Percentiles rank a stretch among this genome's conserved stretches.
phyloP scores from a whole-genome alignment of 495 filamentous ascomycete species.

The Hypomontagnella submonticulosa region DNA sequence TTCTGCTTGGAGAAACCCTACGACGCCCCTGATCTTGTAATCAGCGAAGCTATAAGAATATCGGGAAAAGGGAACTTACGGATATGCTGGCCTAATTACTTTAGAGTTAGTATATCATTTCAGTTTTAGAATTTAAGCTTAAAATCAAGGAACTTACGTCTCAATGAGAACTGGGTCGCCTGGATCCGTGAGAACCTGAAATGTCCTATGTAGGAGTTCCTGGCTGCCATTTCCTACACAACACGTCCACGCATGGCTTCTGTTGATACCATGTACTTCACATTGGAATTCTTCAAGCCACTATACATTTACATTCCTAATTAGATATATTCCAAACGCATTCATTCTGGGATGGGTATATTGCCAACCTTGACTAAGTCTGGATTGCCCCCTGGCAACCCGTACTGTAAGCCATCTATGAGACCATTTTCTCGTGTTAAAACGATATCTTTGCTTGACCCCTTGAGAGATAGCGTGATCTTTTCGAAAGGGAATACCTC shows the following conservation, averaged over 20 bases:
- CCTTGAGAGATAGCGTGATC: conserved; percentile 8
- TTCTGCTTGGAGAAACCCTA: conserved; percentile 21
- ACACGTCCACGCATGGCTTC: conserved; percentile 7
- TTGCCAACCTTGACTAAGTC: conserved; percentile 3
- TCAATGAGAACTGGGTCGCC: conserved; percentile 15
- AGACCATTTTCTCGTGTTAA: conserved; percentile 19
- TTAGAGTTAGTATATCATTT: conserved; percentile 6
- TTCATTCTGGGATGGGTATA: neutral
- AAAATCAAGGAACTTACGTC: conserved; percentile 10
- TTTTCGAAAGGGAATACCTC: conserved; percentile 21
- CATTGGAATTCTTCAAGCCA: conserved; percentile 16
- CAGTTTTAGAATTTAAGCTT: neutral
- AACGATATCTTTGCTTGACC: conserved; percentile 8
- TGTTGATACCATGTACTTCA: conserved; percentile 14
- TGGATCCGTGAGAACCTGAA: conserved; percentile 16
- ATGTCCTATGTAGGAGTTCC: conserved; percentile 19
- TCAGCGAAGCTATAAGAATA: neutral
- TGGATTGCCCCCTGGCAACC: conserved; percentile 13
- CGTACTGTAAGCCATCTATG: conserved; percentile 14
- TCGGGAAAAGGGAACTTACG: neutral
- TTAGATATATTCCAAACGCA: neutral
- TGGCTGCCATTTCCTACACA: conserved; percentile 18
- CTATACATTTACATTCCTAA: neutral
- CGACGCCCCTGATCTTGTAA: conserved; percentile 3
- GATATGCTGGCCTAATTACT: conserved; percentile 18